Percentiles rank a stretch among this genome's conserved stretches.
These are phyloP conservation scores for Sporothrix schenckii DNA, from an alignment of 2,329 filamentous ascomycete species.

Conservation along the genomic window DNA sequence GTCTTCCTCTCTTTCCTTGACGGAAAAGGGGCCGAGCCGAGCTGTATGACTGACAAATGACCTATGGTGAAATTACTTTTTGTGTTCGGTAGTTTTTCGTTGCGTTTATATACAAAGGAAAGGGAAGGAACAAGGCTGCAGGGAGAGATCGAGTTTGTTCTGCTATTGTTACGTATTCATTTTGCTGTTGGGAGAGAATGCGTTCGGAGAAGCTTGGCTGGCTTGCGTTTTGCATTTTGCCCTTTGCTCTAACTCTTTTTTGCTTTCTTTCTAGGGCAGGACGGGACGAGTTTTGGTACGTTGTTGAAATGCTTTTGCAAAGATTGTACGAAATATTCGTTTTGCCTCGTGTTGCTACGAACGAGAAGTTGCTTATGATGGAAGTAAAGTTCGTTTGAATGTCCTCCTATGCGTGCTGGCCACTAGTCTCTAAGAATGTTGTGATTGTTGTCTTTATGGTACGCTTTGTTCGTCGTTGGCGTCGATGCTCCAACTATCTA, in stretches of 20 bases:
- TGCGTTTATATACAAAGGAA: constrained; percentile 25
- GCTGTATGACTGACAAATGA: constrained; percentile 36
- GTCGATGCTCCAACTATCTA: background rate
- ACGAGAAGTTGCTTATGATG: background rate
- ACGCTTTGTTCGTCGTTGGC: background rate
- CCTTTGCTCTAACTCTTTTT: background rate
- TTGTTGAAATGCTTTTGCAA: background rate
- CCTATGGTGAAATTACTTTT: constrained; percentile 28
- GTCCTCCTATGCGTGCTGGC: background rate
- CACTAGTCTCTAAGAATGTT: no score
- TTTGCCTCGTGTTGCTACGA: background rate
- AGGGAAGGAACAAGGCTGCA: background rate
- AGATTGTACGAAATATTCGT: constrained; percentile 28
- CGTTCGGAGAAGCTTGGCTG: constrained; percentile 14
- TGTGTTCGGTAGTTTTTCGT: background rate
- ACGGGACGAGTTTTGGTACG: background rate
- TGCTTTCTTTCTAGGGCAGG: background rate
- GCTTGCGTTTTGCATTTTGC: background rate
- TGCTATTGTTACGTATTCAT: background rate
- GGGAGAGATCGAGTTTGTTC: background rate
- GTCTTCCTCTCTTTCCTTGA: constrained; percentile 30
- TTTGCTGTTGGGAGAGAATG: constrained; percentile 1
- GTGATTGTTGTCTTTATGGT: background rate
- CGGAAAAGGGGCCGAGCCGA: constrained; percentile 27
- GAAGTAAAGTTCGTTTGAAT: no score